These are phyloP conservation scores for Alternaria tenuissima DNA, from an alignment of 2,329 filamentous ascomycete species.

Conservation along the genomic window DNA sequence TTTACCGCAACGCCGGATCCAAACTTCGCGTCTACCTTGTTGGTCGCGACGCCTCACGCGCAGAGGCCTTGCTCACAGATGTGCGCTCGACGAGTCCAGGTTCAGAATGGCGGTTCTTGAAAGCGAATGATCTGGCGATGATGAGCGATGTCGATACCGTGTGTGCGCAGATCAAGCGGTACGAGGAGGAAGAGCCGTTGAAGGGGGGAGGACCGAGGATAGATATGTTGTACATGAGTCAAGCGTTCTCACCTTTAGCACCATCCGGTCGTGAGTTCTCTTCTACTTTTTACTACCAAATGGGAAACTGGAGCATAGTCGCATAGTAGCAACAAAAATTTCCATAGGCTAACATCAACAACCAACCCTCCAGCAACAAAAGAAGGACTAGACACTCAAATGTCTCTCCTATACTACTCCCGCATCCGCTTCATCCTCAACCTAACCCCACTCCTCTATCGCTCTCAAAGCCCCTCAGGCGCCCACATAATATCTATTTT, in stretches of 20 bases:
- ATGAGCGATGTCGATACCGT: slow-evolving; percentile 48
- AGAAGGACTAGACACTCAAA: slow-evolving; percentile 49
- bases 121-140: slow-evolving; percentile 41
- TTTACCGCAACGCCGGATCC: slow-evolving; percentile 13
- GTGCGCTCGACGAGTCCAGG: slow-evolving; percentile 38
- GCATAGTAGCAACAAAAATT: no score
- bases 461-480: slow-evolving; percentile 25
- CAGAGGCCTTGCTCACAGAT: slow-evolving; percentile 38
- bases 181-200: slow-evolving; percentile 34
- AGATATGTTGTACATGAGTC: slow-evolving; percentile 47
- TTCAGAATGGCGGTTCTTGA: slow-evolving; percentile 48
- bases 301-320: no score
- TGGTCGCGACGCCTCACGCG: slow-evolving; percentile 49
- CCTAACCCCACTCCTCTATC: slow-evolving; percentile 43
- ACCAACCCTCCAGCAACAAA: slow-evolving; percentile 36
- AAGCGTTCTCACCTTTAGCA: slow-evolving; percentile 35
- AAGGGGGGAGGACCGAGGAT: slow-evolving; percentile 33
- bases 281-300: no score
- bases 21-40: slow-evolving; percentile 54
- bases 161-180: slow-evolving; percentile 35
- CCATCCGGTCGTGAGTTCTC: slow-evolving; percentile 57
- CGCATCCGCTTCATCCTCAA: slow-evolving; percentile 52
- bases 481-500: slow-evolving; percentile 49
- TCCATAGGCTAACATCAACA: not conserved
- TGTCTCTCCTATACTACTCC: slow-evolving; percentile 47